Evolutionary conservation across 2,329 filamentous ascomycete species (phyloP), one percentile per base, ranked within the genome.

Genomic region (Macrophomina pseudophaseolina): DNA sequence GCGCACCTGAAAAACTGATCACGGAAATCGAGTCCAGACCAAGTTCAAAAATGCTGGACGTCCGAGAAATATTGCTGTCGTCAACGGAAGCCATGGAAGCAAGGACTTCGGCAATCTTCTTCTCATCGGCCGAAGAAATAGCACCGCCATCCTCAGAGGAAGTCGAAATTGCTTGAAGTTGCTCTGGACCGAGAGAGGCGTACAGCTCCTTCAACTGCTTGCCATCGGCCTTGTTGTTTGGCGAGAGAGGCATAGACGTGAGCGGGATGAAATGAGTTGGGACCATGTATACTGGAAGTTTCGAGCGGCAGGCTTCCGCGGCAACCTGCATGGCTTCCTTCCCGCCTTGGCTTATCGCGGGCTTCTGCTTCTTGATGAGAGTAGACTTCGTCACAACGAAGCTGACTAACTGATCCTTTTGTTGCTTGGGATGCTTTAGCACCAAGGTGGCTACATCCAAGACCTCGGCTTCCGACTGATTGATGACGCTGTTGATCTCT

Each of bases 1-100:
- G 80, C 12, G 83, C 76, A 5, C 85, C 83, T 0, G 90, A 85
- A 35, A 97, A 84, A 7, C 88, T 85, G 53, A 96, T 88, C 0
- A 90, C 91, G 0, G 92, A 93, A 16, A 97, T 93, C 0, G 94
- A 97, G 72, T 97, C 94, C 30, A 97, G 83, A 0, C 94, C 94
- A 1, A 97, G 81, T 69, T 97, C 92, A 71, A 95, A 97, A 18
- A 97, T 86, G 68, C 88, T 97, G 0, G 88, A 88, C 0, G 80
- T 81, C 2, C 84, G 79, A 0, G 77, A 79, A 2, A 92, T 80
- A 0, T 80, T 77, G 0, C 78, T 72, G 2, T 73, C 64, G 0
- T 81, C 73, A 1, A 87, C 69, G 0, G 81, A 79, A 2, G 86
- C 78, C 63, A 91, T 84, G 2, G 83, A 76, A 0, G 82, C 80